A percentile compares a stretch with the other conserved stretches of the same genome.
These are phyloP conservation scores for Aureobasidium subglaciale DNA, from an alignment of 2,329 filamentous ascomycete species.

Conservation along the genomic window DNA sequence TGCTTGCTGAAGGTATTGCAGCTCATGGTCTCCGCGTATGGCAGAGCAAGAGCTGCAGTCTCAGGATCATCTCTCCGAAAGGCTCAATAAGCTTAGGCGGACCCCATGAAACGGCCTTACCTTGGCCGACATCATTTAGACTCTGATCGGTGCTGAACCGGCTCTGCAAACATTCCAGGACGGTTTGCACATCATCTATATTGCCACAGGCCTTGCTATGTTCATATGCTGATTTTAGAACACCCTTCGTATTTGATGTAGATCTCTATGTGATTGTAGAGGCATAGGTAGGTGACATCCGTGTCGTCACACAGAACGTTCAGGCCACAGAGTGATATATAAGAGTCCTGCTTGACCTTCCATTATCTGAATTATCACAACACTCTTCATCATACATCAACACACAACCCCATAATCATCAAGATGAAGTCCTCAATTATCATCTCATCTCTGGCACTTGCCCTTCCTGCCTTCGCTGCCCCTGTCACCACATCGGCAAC, in stretches of 20 bases:
- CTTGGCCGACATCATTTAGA: slow-evolving; percentile 11
- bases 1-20: not conserved
- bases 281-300: not conserved
- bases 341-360: slow-evolving; percentile 5
- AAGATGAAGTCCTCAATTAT: slow-evolving; percentile 12
- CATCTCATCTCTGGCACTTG: slow-evolving; percentile 9
- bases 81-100: slow-evolving; percentile 10
- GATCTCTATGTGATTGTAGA: slow-evolving; percentile 6
- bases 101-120: not conserved
- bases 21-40: not conserved
- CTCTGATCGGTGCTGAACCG: not conserved
- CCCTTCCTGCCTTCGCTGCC: slow-evolving; percentile 10
- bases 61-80: not conserved
- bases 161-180: not conserved
- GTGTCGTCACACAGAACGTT: not conserved
- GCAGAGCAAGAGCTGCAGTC: not conserved
- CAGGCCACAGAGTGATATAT: not conserved
- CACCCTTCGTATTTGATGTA: slow-evolving; percentile 4
- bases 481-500: not conserved
- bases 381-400: not conserved
- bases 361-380: slow-evolving; percentile 7
- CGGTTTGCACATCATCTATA: slow-evolving; percentile 6
- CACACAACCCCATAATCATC: not conserved
- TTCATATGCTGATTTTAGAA: slow-evolving; percentile 7
- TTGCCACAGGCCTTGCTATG: not conserved